Percentiles rank a stretch among this genome's conserved stretches.
Evolutionary conservation across 495 filamentous ascomycete genomes (phyloP).

Genomic region (Collariella sp.): DNA sequence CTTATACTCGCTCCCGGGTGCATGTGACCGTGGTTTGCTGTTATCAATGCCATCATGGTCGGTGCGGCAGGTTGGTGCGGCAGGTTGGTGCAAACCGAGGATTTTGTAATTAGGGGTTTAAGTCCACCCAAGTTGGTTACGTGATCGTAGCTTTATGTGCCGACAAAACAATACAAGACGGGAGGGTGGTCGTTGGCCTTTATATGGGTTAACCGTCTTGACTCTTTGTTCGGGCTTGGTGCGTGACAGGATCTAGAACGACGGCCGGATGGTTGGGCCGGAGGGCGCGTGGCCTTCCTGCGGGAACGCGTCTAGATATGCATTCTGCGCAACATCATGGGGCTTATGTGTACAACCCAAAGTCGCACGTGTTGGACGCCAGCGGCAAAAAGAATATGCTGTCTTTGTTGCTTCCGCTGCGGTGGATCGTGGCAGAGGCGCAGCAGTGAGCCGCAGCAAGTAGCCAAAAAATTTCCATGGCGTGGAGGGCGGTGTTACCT

Average conservation of each 20-base stretch:
- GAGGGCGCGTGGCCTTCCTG: background rate
- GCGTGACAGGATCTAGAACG: constrained; percentile 2
- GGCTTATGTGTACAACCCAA: background rate
- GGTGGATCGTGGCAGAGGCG: background rate
- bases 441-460: background rate
- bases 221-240: background rate
- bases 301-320: background rate
- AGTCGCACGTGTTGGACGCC: background rate
- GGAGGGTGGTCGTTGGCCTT: background rate
- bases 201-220: constrained; percentile 1
- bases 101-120: background rate
- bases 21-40: background rate
- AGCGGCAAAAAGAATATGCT: background rate
- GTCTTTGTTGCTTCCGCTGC: background rate
- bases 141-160: background rate
- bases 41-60: background rate
- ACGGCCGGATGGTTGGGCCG: background rate
- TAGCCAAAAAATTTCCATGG: background rate
- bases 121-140: background rate
- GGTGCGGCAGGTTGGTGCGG: background rate
- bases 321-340: background rate
- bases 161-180: background rate
- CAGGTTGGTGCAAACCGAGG: background rate
- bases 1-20: constrained; percentile 6
- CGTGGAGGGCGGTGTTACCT: background rate